Base-by-base conservation (phyloP, 2,329 filamentous ascomycete genomes). In the Xylariomycetidae sp. region DNA sequence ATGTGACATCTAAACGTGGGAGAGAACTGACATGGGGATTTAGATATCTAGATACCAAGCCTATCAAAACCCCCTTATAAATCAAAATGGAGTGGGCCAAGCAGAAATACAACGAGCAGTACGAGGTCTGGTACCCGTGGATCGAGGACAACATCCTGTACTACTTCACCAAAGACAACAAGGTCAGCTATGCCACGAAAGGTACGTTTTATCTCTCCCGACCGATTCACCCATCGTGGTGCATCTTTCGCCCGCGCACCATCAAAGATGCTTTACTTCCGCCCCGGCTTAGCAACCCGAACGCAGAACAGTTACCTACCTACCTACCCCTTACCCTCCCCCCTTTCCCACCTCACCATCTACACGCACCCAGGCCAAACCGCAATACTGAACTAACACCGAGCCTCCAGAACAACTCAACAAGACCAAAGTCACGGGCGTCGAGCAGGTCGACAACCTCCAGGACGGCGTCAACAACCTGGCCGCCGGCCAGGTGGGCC, bases 121-220 rank as follows among this genome's bases (percentile, higher is more conserved):
- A 87, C 60, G 81, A 87, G 54, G 70, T 63, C 49, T 88, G 83
- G 83, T 72, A 85, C 55, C 83, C 83, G 1, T 87, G 83, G 82
- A 64, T 86, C 36, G 82, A 88, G 58, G 83, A 88, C 56, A 59
- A 77, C 38, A 85, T 85, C 56, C 70, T 88, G 17, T 68, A 70
- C 33, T 86, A 76, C 69, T 86, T 86, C 59, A 84, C 80, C 49
- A 82, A 80, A 42, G 81, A 86, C 53, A 88, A 88, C 69, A 86
- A 88, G 61, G 74, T 80, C 5, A 81, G 74, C 54, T 87, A 87
- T 50, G 67, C 76, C 5, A 71, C 81, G 2, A 85, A 82, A 59
- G 72, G 82, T 85, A 57, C 20, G 63, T 57, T 23, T 12, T 17
- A n/a, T 13, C 40, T 27, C 12, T 31, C 17, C 31, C 28, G n/a